These are phyloP conservation scores for Trametes punicea DNA, from an alignment of 768 basidiomycete genomes.

Conservation along the genomic window DNA sequence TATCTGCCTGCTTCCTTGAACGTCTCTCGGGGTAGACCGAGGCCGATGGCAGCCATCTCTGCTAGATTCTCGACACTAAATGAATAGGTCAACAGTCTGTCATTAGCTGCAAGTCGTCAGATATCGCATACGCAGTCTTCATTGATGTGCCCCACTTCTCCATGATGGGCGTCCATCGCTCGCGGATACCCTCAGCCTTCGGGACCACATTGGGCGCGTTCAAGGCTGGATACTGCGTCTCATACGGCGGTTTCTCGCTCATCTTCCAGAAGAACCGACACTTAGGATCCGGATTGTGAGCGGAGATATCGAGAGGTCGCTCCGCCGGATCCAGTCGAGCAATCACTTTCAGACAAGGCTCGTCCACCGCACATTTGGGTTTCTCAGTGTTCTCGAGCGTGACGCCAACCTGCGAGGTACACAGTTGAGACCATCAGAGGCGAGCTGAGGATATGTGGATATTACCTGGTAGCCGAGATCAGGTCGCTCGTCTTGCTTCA, in stretches of 20 bases:
- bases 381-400: slow-evolving; percentile 97
- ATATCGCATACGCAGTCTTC: slow-evolving; percentile 71
- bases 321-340: slow-evolving; percentile 70
- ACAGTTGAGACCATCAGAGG: no score
- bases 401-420: slow-evolving; percentile 57
- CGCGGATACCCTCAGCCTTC: slow-evolving; percentile 49
- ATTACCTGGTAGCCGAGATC: slow-evolving; percentile 86
- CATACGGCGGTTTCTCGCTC: slow-evolving; percentile 69
- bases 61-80: slow-evolving; percentile 80
- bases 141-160: slow-evolving; percentile 85
- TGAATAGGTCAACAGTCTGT: background rate
- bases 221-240: slow-evolving; percentile 71
- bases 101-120: background rate
- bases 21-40: slow-evolving; percentile 65
- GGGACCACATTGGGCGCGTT: slow-evolving; percentile 86
- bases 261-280: slow-evolving; percentile 93
- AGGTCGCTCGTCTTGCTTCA: slow-evolving; percentile 77
- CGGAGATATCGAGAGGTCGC: slow-evolving; percentile 79
- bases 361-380: slow-evolving; percentile 79
- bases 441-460: background rate
- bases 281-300: slow-evolving; percentile 86
- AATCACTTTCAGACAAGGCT: slow-evolving; percentile 81
- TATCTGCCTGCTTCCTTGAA: slow-evolving; percentile 82
- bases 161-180: slow-evolving; percentile 70
- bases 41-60: slow-evolving; percentile 82